A percentile compares a stretch with the other conserved stretches of the same genome.
These are phyloP conservation scores for Penicillium malachiteum DNA, from an alignment of 495 filamentous ascomycete species.

Conservation along the genomic window DNA sequence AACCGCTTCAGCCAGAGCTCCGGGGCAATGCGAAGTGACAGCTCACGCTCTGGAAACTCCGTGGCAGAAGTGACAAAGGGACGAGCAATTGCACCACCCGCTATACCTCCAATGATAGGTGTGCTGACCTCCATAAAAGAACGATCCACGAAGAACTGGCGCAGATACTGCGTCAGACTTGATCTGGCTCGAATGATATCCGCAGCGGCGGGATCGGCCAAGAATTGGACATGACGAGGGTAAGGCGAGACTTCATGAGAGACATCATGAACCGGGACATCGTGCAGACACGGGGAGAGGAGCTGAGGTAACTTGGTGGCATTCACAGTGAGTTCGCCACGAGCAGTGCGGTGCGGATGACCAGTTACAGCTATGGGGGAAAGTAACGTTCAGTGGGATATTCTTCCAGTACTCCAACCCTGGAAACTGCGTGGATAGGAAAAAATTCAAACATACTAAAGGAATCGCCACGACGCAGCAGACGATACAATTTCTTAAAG, in stretches of 20 bases:
- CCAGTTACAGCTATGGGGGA: slow-evolving; percentile 60
- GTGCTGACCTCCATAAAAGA: slow-evolving; percentile 86
- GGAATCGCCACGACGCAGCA: slow-evolving; percentile 72
- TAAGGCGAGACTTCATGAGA: slow-evolving; percentile 68
- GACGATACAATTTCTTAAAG: slow-evolving; percentile 59
- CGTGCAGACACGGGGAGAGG: slow-evolving; percentile 73
- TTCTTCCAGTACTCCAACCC: not conserved
- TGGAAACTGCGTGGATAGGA: slow-evolving; percentile 8
- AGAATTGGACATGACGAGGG: slow-evolving; percentile 73
- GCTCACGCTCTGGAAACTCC: slow-evolving; percentile 63
- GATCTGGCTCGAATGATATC: slow-evolving; percentile 73
- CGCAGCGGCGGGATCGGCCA: slow-evolving; percentile 63
- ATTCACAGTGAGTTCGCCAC: slow-evolving; percentile 76
- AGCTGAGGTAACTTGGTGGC: slow-evolving; percentile 65
- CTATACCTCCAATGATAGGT: slow-evolving; percentile 73
- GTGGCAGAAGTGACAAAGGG: slow-evolving; percentile 77
- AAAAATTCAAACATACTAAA: slow-evolving; percentile 56
- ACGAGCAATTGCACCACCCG: slow-evolving; percentile 80
- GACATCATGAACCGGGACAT: slow-evolving; percentile 62
- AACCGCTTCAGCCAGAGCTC: slow-evolving; percentile 95
- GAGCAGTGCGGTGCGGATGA: slow-evolving; percentile 63
- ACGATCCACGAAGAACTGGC: slow-evolving; percentile 66
- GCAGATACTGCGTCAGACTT: slow-evolving; percentile 68
- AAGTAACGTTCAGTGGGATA: not conserved
- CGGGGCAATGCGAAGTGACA: slow-evolving; percentile 83